Conservation (phyloP, 441 rosid genomes). For the Theobroma grandiflorum region DNA sequence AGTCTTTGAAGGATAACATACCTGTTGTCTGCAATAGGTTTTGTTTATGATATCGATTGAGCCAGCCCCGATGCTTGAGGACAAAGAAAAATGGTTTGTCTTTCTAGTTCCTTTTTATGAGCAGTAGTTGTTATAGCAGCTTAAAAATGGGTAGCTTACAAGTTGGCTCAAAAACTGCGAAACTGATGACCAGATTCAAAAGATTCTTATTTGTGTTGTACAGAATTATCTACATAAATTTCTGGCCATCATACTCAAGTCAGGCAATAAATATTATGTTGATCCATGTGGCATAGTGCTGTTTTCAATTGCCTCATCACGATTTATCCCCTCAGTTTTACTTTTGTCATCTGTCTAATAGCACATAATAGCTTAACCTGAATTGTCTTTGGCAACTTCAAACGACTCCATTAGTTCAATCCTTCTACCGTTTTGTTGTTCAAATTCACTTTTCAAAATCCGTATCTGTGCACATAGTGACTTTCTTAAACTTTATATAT, state of each 20-base stretch:
- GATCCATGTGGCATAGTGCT: neutral
- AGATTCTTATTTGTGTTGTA: slow-evolving; percentile 12
- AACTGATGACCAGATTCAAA: neutral
- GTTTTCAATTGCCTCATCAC: neutral
- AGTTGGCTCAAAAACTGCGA: slow-evolving; percentile 13
- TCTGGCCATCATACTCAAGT: neutral
- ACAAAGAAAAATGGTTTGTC: slow-evolving; percentile 98
- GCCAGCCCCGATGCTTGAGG: slow-evolving; percentile 99
- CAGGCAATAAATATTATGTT: neutral
- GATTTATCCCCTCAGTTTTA: neutral
- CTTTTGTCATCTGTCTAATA: neutral
- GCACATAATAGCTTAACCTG: neutral
- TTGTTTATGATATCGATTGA: slow-evolving; percentile 97
- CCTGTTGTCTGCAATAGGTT: slow-evolving; percentile 65
- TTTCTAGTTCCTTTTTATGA: slow-evolving; percentile 36
- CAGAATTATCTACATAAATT: neutral
- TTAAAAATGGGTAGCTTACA: slow-evolving; percentile 25
- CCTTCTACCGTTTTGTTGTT: neutral
- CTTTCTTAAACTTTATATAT: neutral
- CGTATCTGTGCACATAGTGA: neutral
- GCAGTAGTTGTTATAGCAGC: slow-evolving; percentile 15
- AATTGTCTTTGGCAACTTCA: neutral
- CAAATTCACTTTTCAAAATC: neutral
- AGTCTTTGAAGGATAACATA: slow-evolving; percentile 28
- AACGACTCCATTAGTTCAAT: neutral